Percentiles rank a stretch among this genome's conserved stretches.
Conservation (phyloP, 164 flowering plant species). For the Nymphaea thermarum region DNA sequence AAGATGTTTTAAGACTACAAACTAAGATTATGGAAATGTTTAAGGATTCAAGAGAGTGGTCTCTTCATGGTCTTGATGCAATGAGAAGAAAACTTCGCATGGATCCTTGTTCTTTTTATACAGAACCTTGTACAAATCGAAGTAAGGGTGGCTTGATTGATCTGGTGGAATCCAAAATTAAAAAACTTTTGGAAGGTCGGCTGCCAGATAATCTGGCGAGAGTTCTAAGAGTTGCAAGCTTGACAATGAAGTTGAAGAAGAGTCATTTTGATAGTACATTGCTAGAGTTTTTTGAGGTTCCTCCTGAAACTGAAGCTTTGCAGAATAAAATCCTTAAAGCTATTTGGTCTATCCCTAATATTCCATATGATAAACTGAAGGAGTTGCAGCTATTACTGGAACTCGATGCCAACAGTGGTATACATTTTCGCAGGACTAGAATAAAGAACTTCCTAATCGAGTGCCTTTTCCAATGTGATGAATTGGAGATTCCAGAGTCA, state of each 20-base stretch:
- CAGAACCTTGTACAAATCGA: constrained; percentile 11
- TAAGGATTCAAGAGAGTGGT: constrained; percentile 28
- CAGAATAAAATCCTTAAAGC: constrained; percentile 67
- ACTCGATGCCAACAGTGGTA: constrained; percentile 27
- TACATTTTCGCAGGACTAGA: constrained; percentile 19
- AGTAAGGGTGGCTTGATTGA: constrained; percentile 23
- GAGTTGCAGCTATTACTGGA: too few species aligned
- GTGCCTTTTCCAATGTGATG: constrained; percentile 64
- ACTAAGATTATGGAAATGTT: constrained; percentile 12
- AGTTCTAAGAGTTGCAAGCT: constrained; percentile 51
- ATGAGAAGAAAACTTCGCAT: constrained; percentile 59
- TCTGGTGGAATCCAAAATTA: constrained; percentile 32
- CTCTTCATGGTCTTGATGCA: constrained; percentile 26
- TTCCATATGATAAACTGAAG: constrained; percentile 17
- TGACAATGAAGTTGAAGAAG: constrained; percentile 27
- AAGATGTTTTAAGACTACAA: not conserved
- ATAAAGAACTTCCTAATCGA: constrained; percentile 38
- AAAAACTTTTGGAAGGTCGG: constrained; percentile 18
- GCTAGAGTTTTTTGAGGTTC: not conserved
- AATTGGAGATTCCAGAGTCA: constrained; percentile 58
- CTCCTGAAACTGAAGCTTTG: constrained; percentile 29
- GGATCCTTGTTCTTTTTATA: constrained; percentile 7
- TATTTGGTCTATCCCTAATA: constrained; percentile 26
- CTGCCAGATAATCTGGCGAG: constrained; percentile 44
- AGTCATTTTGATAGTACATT: constrained; percentile 12